phyloP scores from a whole-genome alignment of 108 stramenopile genomes.

The Nitzschia palea region DNA sequence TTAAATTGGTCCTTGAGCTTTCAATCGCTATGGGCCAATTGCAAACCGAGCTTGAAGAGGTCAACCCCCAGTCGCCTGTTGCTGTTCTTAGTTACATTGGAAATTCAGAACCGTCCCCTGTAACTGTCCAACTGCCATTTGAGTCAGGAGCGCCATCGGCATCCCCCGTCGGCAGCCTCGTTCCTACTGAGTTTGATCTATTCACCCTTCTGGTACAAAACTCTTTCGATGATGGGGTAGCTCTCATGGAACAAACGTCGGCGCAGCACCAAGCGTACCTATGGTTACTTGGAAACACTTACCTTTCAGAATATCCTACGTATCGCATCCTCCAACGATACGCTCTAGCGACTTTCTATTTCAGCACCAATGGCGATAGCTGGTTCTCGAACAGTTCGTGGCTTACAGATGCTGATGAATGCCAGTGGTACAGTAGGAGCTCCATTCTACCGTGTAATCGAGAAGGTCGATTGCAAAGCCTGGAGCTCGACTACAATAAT shows the following conservation, averaged over 20 bases:
- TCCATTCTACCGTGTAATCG: neutral
- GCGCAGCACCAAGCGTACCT: conserved; percentile 33
- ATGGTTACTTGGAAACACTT: conserved; percentile 18
- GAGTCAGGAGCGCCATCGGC: neutral
- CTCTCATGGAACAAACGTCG: conserved; percentile 10
- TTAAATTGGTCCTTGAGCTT: conserved; percentile 8
- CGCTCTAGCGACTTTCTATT: conserved; percentile 43
- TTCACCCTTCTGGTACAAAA: conserved; percentile 12
- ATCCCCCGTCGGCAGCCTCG: neutral
- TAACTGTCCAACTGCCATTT: neutral
- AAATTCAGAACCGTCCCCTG: neutral
- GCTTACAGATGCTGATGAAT: conserved; percentile 31
- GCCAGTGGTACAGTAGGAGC: conserved; percentile 28
- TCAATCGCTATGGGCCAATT: conserved; percentile 25
- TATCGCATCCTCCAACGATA: conserved; percentile 28
- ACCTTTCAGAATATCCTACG: conserved; percentile 1
- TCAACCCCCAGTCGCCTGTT: conserved; percentile 27
- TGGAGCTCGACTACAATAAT: conserved; percentile 37
- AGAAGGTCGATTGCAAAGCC: conserved; percentile 5
- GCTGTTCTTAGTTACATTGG: conserved; percentile 3
- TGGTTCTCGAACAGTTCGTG: conserved; percentile 31
- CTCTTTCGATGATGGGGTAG: conserved; percentile 35
- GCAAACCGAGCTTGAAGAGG: conserved; percentile 17
- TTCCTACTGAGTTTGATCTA: neutral
- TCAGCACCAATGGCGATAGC: conserved; percentile 40